Conservation (phyloP, 108 stramenopile species). For the Parietichytrium sp. region DNA sequence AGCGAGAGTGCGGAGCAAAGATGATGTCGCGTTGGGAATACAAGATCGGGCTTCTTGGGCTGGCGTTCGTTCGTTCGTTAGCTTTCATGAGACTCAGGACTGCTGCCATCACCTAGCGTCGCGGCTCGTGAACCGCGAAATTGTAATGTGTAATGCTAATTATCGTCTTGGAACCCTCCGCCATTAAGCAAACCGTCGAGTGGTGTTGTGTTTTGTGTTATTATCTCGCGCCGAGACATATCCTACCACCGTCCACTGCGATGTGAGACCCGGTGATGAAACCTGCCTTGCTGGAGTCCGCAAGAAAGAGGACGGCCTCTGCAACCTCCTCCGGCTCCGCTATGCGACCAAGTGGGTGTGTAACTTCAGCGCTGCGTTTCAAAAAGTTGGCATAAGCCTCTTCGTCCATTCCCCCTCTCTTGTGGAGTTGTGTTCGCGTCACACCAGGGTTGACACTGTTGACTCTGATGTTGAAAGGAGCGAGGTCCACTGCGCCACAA, state of each 20-base stretch:
- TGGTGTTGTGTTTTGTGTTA: neutral
- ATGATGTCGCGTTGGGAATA: too few species aligned
- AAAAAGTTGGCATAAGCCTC: neutral
- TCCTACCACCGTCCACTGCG: neutral
- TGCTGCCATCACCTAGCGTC: too few species aligned
- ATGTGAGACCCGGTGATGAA: conserved; percentile 35
- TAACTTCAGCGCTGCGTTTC: neutral
- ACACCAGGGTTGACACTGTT: conserved; percentile 34
- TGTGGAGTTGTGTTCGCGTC: neutral
- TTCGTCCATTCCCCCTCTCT: conserved; percentile 6
- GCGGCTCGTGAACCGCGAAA: too few species aligned
- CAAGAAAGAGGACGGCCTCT: neutral
- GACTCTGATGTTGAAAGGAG: neutral
- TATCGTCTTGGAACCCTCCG: too few species aligned
- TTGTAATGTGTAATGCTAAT: too few species aligned
- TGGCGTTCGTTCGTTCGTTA: too few species aligned
- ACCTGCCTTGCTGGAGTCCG: conserved; percentile 27
- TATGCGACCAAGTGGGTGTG: conserved; percentile 28
- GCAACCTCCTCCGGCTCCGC: conserved; percentile 25
- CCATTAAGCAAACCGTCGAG: too few species aligned
- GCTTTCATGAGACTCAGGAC: too few species aligned
- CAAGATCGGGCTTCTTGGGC: too few species aligned
- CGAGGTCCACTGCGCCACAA: conserved; percentile 10
- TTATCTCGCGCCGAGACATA: conserved; percentile 15
- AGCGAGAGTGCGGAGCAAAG: too few species aligned